phyloP scores from a whole-genome alignment of 2,329 filamentous ascomycete genomes.

The Parafenestella ontariensis region DNA sequence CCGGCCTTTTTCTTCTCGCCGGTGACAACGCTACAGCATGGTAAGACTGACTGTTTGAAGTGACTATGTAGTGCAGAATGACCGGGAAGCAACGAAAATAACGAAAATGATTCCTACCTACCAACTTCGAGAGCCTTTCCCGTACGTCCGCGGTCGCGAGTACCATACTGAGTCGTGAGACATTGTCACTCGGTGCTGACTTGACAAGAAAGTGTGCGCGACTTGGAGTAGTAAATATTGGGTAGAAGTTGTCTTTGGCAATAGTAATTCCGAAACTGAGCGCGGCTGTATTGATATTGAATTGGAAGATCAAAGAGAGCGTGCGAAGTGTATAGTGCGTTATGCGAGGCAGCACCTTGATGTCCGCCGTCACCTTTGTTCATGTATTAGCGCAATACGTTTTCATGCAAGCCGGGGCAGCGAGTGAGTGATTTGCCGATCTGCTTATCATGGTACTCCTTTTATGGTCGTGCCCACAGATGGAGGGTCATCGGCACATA shows the following conservation, averaged over 20 bases:
- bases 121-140: slow-evolving; percentile 92
- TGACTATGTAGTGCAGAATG: no score
- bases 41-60: not conserved
- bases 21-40: slow-evolving; percentile 29
- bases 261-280: no score
- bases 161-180: slow-evolving; percentile 75
- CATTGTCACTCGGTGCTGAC: slow-evolving; percentile 20
- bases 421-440: not conserved
- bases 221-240: not conserved
- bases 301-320: not conserved
- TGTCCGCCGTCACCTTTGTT: not conserved
- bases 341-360: slow-evolving; percentile 19
- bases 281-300: not conserved
- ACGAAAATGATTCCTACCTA: slow-evolving; percentile 52
- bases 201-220: not conserved
- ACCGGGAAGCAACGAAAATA: no score
- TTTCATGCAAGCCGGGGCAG: not conserved
- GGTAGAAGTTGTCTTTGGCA: not conserved
- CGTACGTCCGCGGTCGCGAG: slow-evolving; percentile 93
- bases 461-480: no score
- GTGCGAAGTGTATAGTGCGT: slow-evolving; percentile 1
- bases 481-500: no score
- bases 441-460: not conserved
- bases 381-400: not conserved
- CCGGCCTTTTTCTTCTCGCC: slow-evolving; percentile 65